These are phyloP conservation scores for Pyrenophora graminea DNA, from an alignment of 2,329 filamentous ascomycete species.

Conservation along the genomic window DNA sequence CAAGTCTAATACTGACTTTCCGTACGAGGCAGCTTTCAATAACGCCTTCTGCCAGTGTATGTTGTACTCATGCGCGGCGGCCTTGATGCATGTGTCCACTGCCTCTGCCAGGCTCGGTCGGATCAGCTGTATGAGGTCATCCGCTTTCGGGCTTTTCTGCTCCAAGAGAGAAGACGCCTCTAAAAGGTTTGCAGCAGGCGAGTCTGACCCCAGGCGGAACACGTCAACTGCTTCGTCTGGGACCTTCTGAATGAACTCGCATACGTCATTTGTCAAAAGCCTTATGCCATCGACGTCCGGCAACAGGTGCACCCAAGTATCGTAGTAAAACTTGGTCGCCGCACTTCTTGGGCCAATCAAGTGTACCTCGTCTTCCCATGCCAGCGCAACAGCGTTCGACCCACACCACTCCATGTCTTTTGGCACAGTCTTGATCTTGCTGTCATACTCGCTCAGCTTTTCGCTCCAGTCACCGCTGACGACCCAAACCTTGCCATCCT, in stretches of 20 bases:
- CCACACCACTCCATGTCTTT: conserved; percentile 95
- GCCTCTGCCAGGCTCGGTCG: conserved; percentile 85
- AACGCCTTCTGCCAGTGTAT: conserved; percentile 92
- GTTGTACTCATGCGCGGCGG: conserved; percentile 89
- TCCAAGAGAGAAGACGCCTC: conserved; percentile 92
- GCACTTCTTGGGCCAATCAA: conserved; percentile 84
- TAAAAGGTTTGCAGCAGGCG: conserved; percentile 86
- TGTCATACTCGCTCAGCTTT: conserved; percentile 88
- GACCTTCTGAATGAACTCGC: conserved; percentile 95
- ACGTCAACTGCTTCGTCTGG: conserved; percentile 84
- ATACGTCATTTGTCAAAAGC: conserved; percentile 88
- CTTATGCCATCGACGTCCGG: conserved; percentile 89
- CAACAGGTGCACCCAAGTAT: conserved; percentile 85
- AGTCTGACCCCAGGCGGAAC: conserved; percentile 85
- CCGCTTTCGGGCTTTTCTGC: conserved; percentile 91
- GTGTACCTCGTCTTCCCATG: conserved; percentile 98
- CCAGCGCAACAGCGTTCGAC: conserved; percentile 87
- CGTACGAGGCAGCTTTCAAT: conserved; percentile 94
- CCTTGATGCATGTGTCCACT: conserved; percentile 90
- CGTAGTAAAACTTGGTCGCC: conserved; percentile 81
- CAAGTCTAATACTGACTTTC: conserved; percentile 93
- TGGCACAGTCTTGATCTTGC: conserved; percentile 80
- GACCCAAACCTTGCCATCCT: conserved; percentile 82
- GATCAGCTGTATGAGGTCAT: conserved; percentile 96
- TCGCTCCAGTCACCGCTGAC: conserved; percentile 95